phyloP scores from a whole-genome alignment of 2,329 filamentous ascomycete genomes.

The Alternaria arbusti region DNA sequence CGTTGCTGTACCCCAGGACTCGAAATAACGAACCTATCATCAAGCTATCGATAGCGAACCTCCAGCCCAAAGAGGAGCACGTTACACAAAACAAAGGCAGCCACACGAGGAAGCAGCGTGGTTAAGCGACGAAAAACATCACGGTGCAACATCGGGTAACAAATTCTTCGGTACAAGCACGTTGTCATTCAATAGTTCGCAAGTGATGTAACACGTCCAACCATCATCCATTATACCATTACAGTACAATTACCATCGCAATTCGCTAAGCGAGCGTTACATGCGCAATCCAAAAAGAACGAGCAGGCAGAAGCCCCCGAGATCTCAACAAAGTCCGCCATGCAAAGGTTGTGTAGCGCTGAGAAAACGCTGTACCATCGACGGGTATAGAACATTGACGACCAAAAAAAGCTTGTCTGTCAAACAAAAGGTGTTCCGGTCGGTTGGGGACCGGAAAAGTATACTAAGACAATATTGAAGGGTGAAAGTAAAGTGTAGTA shows the following conservation, averaged over 20 bases:
- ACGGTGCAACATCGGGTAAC: background rate
- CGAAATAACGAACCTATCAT: background rate
- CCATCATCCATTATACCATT: constrained; percentile 20
- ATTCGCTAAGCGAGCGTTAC: constrained; percentile 11
- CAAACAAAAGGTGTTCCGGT: background rate
- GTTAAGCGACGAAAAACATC: background rate
- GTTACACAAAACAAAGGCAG: constrained; percentile 1
- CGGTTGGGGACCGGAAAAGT: background rate
- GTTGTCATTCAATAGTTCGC: background rate
- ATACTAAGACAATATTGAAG: constrained; percentile 19
- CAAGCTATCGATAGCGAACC: background rate
- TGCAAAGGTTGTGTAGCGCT: background rate
- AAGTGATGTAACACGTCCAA: constrained; percentile 2
- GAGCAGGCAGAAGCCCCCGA: background rate
- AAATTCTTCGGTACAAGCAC: background rate
- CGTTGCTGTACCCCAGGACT: background rate
- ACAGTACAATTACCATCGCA: constrained; percentile 28
- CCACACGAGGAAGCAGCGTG: constrained; percentile 16
- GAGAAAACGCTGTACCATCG: constrained; percentile 1
- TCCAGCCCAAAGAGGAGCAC: background rate
- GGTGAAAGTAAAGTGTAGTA: constrained; percentile 17
- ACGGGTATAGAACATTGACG: constrained; percentile 10
- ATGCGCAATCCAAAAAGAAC: constrained; percentile 20
- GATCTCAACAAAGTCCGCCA: background rate
- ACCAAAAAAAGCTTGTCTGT: background rate